These are phyloP conservation scores for Zymoseptoria pseudotritici DNA, from an alignment of 2,329 filamentous ascomycete genomes.

Conservation along the genomic window DNA sequence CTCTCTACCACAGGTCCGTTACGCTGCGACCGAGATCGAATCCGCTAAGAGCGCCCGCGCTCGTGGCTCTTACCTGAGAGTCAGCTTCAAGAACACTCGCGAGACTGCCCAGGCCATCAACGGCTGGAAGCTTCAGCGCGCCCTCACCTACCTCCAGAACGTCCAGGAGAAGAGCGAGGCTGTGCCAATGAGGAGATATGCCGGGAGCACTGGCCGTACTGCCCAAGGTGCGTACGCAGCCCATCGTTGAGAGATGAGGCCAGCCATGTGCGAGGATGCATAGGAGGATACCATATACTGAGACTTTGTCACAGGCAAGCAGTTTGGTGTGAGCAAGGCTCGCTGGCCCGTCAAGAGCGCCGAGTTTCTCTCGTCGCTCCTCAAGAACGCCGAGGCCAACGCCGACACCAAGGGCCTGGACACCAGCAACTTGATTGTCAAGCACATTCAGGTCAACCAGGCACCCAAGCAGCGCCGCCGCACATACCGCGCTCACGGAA, in stretches of 20 bases:
- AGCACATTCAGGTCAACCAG: conserved; percentile 99
- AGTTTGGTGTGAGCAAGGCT: conserved; percentile 95
- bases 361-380: conserved; percentile 92
- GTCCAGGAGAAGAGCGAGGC: conserved; percentile 96
- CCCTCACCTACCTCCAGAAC: conserved; percentile 95
- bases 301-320: conserved; percentile 66
- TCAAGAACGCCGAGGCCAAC: conserved; percentile 96
- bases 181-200: conserved; percentile 96
- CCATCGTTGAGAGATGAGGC: conserved; percentile 25
- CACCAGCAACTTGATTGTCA: conserved; percentile 94
- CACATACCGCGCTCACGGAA: conserved; percentile 99
- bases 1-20: too few species aligned
- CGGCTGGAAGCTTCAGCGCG: conserved; percentile 95
- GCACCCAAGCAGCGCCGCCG: conserved; percentile 98
- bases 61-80: conserved; percentile 96
- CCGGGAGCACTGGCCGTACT: conserved; percentile 88
- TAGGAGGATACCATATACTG: conserved; percentile 23
- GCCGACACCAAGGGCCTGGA: conserved; percentile 95
- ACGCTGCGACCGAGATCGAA: conserved; percentile 85
- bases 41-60: conserved; percentile 91
- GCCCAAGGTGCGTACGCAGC: conserved; percentile 78
- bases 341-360: conserved; percentile 99
- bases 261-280: conserved; percentile 33
- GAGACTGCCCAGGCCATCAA: conserved; percentile 99
- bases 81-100: conserved; percentile 99